Percentiles rank a stretch among this genome's conserved stretches.
These are phyloP conservation scores for Ophiostoma australiae DNA, from an alignment of 2,329 filamentous ascomycete species.

Conservation along the genomic window DNA sequence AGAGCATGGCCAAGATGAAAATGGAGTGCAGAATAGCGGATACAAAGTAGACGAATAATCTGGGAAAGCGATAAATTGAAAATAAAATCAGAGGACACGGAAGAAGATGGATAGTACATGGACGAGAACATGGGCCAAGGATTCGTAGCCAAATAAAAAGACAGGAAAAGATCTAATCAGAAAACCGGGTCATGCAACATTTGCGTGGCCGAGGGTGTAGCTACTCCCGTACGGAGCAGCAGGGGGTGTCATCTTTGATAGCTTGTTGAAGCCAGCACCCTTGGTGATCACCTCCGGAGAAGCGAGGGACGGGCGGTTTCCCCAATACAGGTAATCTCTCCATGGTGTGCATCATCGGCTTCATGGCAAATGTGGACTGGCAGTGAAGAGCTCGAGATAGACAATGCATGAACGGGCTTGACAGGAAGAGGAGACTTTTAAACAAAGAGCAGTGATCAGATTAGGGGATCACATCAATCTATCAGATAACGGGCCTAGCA, in stretches of 20 bases:
- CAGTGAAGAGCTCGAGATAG: neutral
- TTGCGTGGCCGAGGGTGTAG: neutral
- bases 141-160: neutral
- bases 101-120: neutral
- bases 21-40: neutral
- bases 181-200: neutral
- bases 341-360: neutral
- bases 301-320: neutral
- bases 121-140: neutral
- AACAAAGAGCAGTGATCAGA: neutral
- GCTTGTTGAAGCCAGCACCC: neutral
- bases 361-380: neutral
- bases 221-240: neutral
- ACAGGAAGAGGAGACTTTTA: neutral
- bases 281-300: neutral
- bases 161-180: constrained; percentile 1
- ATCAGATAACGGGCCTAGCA: neutral
- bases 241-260: neutral
- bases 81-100: neutral
- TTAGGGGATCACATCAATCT: neutral
- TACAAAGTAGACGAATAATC: neutral
- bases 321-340: neutral
- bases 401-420: neutral
- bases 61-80: neutral
- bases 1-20: constrained; percentile 11